Percentiles rank a stretch among this genome's conserved stretches.
Conservation (phyloP, 2,329 filamentous ascomycete genomes). For the Sclerotinia trifoliorum region DNA sequence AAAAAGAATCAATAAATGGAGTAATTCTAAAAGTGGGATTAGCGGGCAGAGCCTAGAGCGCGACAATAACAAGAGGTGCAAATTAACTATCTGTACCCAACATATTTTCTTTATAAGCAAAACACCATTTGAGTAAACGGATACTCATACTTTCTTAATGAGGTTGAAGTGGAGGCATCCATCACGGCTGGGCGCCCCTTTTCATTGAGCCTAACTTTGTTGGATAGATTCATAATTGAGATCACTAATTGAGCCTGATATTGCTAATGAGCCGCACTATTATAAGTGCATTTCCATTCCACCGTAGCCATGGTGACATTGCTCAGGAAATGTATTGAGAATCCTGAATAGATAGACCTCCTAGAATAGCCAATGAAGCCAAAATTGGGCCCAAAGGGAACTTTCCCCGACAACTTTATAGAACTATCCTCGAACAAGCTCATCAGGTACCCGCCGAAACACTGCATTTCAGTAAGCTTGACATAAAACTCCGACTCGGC, state of each 20-base stretch:
- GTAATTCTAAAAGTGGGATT: not conserved
- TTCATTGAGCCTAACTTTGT: too few relatives aligned
- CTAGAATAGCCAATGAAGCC: not conserved
- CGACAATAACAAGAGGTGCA: not conserved
- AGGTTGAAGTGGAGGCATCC: not conserved
- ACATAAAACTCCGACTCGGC: not conserved
- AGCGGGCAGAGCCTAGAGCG: not conserved
- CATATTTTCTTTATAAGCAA: too few relatives aligned
- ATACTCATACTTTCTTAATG: not conserved
- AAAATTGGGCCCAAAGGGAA: not conserved
- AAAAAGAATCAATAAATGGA: not conserved
- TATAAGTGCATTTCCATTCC: not conserved
- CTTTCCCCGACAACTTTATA: not conserved
- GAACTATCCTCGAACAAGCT: not conserved
- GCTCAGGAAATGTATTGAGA: too few relatives aligned
- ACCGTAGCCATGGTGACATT: not conserved
- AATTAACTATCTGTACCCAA: not conserved
- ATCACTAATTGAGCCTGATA: not conserved
- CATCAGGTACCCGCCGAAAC: not conserved
- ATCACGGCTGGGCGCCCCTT: not conserved
- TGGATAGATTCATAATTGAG: too few relatives aligned
- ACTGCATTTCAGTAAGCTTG: not conserved
- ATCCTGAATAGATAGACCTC: not conserved
- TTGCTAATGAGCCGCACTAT: not conserved
- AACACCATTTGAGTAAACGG: not conserved